Percentiles rank a stretch among this genome's conserved stretches.
phyloP scores from a whole-genome alignment of 352 stramenopile species.

The Blastocystis sp. region DNA sequence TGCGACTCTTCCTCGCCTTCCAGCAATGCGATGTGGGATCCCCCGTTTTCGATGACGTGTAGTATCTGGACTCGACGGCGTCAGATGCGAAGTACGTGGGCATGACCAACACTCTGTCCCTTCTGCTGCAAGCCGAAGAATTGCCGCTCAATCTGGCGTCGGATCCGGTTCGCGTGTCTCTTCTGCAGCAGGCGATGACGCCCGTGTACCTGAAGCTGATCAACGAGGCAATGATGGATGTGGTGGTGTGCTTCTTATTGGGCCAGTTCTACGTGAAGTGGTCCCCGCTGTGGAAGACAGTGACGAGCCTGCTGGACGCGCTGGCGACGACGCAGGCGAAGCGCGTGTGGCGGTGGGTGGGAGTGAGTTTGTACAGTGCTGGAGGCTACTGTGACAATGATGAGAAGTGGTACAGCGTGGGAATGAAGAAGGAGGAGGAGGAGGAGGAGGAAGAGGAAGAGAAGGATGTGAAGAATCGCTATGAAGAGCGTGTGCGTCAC shows the following conservation, averaged over 20 bases:
- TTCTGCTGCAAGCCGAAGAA: not conserved
- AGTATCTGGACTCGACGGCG: constrained; percentile 9
- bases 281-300: constrained; percentile 35
- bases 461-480: not conserved
- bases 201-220: constrained; percentile 10
- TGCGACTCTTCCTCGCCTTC: constrained; percentile 24
- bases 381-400: constrained; percentile 23
- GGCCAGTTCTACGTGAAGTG: constrained; percentile 28
- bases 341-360: not conserved
- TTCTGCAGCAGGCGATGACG: constrained; percentile 14
- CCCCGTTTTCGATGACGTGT: not conserved
- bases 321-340: not conserved
- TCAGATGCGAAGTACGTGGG: constrained; percentile 22
- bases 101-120: not conserved
- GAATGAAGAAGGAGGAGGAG: not conserved
- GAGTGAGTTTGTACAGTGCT: not conserved
- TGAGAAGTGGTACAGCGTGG: not conserved
- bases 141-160: constrained; percentile 4
- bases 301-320: not conserved
- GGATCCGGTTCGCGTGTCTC: not conserved
- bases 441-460: constrained; percentile 24
- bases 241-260: not conserved
- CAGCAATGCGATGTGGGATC: not conserved
- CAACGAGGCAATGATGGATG: not conserved
- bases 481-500: not conserved